phyloP scores from a whole-genome alignment of 371 early-diverging fungal genomes.

The Basidiobolus meristosporus region DNA sequence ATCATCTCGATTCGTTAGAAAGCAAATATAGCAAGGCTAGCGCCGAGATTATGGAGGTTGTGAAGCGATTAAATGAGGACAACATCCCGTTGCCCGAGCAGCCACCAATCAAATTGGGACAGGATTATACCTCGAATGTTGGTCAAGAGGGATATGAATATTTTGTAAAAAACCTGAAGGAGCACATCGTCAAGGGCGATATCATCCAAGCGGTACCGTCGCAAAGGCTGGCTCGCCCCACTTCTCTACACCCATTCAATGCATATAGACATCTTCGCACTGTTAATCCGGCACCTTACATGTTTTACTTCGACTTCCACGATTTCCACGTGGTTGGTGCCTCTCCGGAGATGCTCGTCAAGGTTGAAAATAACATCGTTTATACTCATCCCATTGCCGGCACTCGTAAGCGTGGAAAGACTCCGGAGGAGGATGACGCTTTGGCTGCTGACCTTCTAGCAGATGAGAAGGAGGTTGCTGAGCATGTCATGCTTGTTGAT shows the following conservation, averaged over 20 bases:
- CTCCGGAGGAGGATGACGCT: constrained; percentile 58
- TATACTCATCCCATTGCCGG: constrained; percentile 94
- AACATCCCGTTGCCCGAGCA: constrained; percentile 30
- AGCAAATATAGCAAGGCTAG: constrained; percentile 40
- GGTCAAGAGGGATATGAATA: constrained; percentile 75
- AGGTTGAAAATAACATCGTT: constrained; percentile 67
- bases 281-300: constrained; percentile 96
- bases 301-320: constrained; percentile 87
- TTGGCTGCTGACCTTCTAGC: constrained; percentile 64
- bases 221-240: constrained; percentile 70
- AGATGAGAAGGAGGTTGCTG: constrained; percentile 87
- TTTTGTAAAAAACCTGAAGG: constrained; percentile 73
- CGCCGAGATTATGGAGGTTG: constrained; percentile 36
- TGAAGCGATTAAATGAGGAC: constrained; percentile 21
- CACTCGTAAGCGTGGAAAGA: constrained; percentile 76
- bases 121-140: constrained; percentile 54
- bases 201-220: constrained; percentile 95
- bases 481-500: constrained; percentile 97
- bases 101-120: constrained; percentile 14
- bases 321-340: constrained; percentile 92
- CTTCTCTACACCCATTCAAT: constrained; percentile 87
- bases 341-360: constrained; percentile 92
- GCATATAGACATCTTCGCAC: constrained; percentile 85
- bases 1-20: constrained; percentile 23
- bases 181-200: constrained; percentile 84